phyloP scores from a whole-genome alignment of 257 asterid genomes.

The Solanum pinnatisectum region DNA sequence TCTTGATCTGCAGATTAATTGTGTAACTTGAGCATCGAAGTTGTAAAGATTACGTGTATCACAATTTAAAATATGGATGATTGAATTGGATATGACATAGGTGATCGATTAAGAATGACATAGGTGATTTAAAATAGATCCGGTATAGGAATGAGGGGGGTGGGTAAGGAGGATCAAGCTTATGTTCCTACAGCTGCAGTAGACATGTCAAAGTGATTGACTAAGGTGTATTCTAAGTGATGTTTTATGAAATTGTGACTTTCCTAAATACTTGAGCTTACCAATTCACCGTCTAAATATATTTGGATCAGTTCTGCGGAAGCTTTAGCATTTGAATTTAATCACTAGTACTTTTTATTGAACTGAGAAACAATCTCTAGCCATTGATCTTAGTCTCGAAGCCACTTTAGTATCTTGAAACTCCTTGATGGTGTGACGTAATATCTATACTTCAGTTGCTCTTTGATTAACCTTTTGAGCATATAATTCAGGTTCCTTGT shows the following conservation, averaged over 20 bases:
- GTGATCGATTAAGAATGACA: neutral
- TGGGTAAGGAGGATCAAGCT: neutral
- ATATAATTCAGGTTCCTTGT: constrained; percentile 7
- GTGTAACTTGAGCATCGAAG: neutral
- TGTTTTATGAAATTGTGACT: neutral
- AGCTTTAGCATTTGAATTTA: neutral
- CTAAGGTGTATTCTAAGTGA: neutral
- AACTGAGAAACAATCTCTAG: neutral
- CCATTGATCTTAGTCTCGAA: neutral
- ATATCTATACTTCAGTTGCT: neutral
- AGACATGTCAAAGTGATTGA: neutral
- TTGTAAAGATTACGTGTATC: neutral
- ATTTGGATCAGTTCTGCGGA: neutral
- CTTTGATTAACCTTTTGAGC: neutral
- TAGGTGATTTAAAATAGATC: neutral
- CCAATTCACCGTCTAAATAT: neutral
- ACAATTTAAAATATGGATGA: neutral
- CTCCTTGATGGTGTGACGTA: neutral
- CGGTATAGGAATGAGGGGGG: neutral
- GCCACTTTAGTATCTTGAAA: neutral
- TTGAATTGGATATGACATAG: neutral
- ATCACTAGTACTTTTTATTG: neutral
- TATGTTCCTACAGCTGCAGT: neutral
- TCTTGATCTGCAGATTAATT: neutral
- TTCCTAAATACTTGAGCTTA: neutral